Evolutionary conservation across 176 grass and related monocot genomes (phyloP), one percentile per base, ranked within the genome.

Genomic region (Rhynchospora pubera): DNA sequence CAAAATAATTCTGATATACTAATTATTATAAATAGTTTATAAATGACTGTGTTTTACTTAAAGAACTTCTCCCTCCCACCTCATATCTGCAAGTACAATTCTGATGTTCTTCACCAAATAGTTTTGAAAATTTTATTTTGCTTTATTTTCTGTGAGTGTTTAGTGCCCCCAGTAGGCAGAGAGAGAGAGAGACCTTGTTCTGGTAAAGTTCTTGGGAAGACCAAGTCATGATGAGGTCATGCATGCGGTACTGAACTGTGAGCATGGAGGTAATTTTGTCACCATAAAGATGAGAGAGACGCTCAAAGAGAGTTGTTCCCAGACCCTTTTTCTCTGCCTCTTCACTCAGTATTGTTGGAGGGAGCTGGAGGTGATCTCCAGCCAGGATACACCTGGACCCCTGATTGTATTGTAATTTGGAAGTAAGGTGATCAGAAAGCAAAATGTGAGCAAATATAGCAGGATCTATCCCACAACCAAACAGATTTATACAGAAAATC

Each of bases 351-450:
- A 98, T 88, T 56, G 95, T 98, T 61, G 95, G 95, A 73, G 90
- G 92, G 82, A 98, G 92, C 79, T 98, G 95, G 80, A 98, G 90
- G 87, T 98, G 95, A 58, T 98, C 95, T 81, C 95, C 95, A 71
- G 92, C 84, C 83, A 98, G 92, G 64, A 98, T 77, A 66, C 95
- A 98, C 76, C 95, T 91, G 52, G 90, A 56, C 21, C 92, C 95
- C 95, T 98, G 78, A 10, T 88, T 82, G 13, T 74, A 84, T 81
- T 53, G 70, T 45, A 14, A 65, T 44, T 75, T 75, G 11, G 11
- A 15, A 24, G 70, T 12, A 23, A 24, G 44, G 57, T 48, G 51
- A 16, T 5, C 16, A 59, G 57, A 79, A 79, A 83, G 5, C 3
- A 47, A 21, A 69, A 73, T 47, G 26, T 53, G 42, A 83, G 24